A percentile compares a stretch with the other conserved stretches of the same genome.
Evolutionary conservation across 2,329 filamentous ascomycete genomes (phyloP).

Genomic region (Arthrobotrys conoides): DNA sequence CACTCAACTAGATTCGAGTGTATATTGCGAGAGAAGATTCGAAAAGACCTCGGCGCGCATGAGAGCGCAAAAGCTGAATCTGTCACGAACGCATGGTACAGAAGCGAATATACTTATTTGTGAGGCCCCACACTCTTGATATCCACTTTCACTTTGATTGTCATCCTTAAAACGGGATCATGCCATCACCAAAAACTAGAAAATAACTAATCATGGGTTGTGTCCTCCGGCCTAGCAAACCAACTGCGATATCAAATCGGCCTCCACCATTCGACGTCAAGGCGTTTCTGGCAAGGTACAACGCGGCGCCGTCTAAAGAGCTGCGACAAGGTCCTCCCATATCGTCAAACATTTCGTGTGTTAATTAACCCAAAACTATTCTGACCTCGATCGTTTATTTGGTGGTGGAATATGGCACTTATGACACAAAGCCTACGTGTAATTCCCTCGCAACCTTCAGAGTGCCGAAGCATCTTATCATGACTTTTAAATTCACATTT

Average conservation of each 20-base stretch:
- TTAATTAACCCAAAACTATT: not conserved
- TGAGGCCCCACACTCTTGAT: not conserved
- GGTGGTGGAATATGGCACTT: too few relatives aligned
- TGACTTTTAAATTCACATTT: too few relatives aligned
- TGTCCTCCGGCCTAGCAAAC: not conserved
- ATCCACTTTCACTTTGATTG: not conserved
- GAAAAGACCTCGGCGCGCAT: not conserved
- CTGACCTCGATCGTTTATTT: too few relatives aligned
- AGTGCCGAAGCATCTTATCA: too few relatives aligned
- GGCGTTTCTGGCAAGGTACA: not conserved
- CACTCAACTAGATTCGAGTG: constrained; percentile 8
- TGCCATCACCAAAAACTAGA: too few relatives aligned
- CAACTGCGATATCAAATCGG: constrained; percentile 1
- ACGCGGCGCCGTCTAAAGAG: not conserved
- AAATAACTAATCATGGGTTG: not conserved
- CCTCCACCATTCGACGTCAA: constrained; percentile 8
- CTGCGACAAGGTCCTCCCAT: not conserved
- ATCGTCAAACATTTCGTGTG: not conserved
- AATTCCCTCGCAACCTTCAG: too few relatives aligned
- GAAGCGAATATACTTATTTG: constrained; percentile 9
- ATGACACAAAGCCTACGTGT: too few relatives aligned
- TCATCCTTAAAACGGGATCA: too few relatives aligned
- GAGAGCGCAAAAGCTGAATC: not conserved
- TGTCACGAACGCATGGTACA: not conserved
- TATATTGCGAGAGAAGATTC: constrained; percentile 2